These are phyloP conservation scores for Neoarthrinium moseri DNA, from an alignment of 2,329 filamentous ascomycete genomes.

Conservation along the genomic window DNA sequence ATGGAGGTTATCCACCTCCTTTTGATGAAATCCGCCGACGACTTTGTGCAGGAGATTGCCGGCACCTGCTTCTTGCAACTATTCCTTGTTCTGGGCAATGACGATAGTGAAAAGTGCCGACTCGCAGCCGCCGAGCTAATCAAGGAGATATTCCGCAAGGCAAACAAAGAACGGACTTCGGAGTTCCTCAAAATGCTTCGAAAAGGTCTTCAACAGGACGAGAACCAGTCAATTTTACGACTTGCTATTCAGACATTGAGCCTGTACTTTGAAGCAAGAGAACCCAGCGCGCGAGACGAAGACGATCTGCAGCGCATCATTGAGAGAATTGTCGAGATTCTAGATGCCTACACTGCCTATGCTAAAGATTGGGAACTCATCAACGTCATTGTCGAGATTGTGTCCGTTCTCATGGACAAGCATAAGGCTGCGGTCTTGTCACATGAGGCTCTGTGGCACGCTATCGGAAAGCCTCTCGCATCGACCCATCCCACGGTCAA, in stretches of 20 bases:
- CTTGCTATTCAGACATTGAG: slow-evolving; percentile 79
- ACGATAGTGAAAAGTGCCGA: slow-evolving; percentile 82
- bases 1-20: slow-evolving; percentile 88
- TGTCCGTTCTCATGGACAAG: slow-evolving; percentile 65
- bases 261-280: slow-evolving; percentile 74
- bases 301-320: slow-evolving; percentile 68
- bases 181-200: slow-evolving; percentile 71
- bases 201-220: slow-evolving; percentile 73
- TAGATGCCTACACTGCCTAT: slow-evolving; percentile 52
- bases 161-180: slow-evolving; percentile 69
- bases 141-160: slow-evolving; percentile 75
- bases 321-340: slow-evolving; percentile 49
- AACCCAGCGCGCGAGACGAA: slow-evolving; percentile 56
- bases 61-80: slow-evolving; percentile 82
- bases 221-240: slow-evolving; percentile 68
- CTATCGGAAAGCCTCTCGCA: slow-evolving; percentile 66
- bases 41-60: slow-evolving; percentile 79
- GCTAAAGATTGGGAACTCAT: slow-evolving; percentile 68
- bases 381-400: slow-evolving; percentile 69
- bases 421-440: slow-evolving; percentile 65
- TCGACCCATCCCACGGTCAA: slow-evolving; percentile 75
- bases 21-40: slow-evolving; percentile 79
- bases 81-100: slow-evolving; percentile 82
- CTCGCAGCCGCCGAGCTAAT: slow-evolving; percentile 78
- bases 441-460: slow-evolving; percentile 67